Evolutionary conservation across 2,329 filamentous ascomycete species (phyloP).

Genomic region (Ceratocystis lukuohia): DNA sequence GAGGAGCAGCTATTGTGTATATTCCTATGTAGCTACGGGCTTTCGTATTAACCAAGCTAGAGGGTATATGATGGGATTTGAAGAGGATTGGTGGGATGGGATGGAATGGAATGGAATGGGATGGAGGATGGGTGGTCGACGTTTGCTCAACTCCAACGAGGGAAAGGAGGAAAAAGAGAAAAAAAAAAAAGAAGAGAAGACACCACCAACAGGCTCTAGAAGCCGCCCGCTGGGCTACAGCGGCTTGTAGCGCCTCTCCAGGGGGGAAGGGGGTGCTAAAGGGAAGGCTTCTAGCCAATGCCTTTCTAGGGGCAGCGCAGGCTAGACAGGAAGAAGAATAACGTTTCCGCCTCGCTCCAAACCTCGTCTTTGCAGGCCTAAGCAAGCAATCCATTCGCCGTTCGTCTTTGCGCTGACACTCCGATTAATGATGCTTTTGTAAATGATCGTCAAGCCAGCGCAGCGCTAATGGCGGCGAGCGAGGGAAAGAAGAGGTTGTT

Average conservation of each 20-base stretch:
- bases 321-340: too few relatives aligned
- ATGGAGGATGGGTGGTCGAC: background rate
- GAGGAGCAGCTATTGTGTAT: background rate
- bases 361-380: background rate
- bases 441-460: background rate
- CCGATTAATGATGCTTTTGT: background rate
- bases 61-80: background rate
- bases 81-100: background rate
- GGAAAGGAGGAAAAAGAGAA: background rate
- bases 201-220: too few relatives aligned
- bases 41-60: background rate
- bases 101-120: background rate
- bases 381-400: background rate
- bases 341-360: too few relatives aligned
- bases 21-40: background rate
- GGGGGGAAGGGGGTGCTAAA: too few relatives aligned
- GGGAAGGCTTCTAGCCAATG: background rate
- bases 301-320: background rate
- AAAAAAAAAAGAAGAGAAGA: background rate
- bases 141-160: background rate
- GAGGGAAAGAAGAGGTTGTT: background rate
- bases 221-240: too few relatives aligned
- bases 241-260: too few relatives aligned
- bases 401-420: background rate
- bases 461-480: background rate